Conservation (phyloP, 2,329 filamentous ascomycete species). For the Grosmannia huntii region DNA sequence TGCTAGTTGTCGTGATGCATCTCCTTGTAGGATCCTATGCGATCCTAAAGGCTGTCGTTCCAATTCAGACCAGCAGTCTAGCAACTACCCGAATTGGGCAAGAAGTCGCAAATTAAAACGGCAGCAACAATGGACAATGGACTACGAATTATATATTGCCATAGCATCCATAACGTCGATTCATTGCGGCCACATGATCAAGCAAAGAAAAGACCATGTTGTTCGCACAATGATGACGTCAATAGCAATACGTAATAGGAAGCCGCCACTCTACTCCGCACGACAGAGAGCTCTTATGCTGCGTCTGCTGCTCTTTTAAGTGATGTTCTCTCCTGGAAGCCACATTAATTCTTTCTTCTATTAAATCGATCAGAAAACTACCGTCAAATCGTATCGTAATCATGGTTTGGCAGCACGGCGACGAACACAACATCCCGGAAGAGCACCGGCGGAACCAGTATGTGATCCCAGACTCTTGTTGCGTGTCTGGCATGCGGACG, state of each 20-base stretch:
- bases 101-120: background rate
- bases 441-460: slow-evolving; percentile 34
- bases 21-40: too few relatives aligned
- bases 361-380: background rate
- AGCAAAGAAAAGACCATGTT: background rate
- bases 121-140: too few relatives aligned
- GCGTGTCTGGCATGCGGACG: background rate
- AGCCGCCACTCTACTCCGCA: background rate
- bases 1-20: too few relatives aligned
- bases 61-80: too few relatives aligned
- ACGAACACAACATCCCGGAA: slow-evolving; percentile 37
- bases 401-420: slow-evolving; percentile 9
- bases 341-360: too few relatives aligned
- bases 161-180: background rate
- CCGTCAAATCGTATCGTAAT: background rate
- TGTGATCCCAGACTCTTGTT: slow-evolving; percentile 7
- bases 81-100: background rate
- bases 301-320: background rate
- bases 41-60: too few relatives aligned
- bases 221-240: background rate
- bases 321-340: background rate
- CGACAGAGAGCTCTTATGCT: background rate
- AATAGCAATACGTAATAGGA: background rate
- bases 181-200: background rate
- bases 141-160: background rate